phyloP scores from a whole-genome alignment of 2,329 filamentous ascomycete genomes.

The Epichloe amarillans region DNA sequence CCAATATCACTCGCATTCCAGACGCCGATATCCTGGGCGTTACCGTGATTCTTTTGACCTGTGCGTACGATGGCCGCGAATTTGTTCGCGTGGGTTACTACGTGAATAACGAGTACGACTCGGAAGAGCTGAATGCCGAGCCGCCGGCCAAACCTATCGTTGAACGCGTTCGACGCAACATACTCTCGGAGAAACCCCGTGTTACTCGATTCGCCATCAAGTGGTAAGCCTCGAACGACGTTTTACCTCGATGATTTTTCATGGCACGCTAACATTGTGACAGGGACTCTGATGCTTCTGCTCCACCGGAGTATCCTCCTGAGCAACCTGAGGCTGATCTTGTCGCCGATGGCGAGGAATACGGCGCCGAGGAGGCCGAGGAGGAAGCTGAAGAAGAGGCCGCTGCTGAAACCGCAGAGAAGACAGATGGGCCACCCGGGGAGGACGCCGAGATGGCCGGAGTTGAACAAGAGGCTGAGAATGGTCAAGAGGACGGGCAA shows the following conservation, averaged over 20 bases:
- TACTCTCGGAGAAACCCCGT: slow-evolving; percentile 91
- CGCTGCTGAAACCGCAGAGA: slow-evolving; percentile 34
- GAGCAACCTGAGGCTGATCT: slow-evolving; percentile 94
- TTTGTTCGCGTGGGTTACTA: slow-evolving; percentile 99
- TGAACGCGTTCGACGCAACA: slow-evolving; percentile 82
- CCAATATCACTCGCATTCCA: slow-evolving; percentile 80
- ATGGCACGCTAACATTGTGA: neutral
- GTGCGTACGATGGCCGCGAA: slow-evolving; percentile 90
- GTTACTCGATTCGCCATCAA: slow-evolving; percentile 98
- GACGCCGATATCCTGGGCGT: slow-evolving; percentile 93
- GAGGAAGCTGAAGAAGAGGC: slow-evolving; percentile 49
- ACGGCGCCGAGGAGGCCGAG: slow-evolving; percentile 81
- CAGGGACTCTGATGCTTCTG: slow-evolving; percentile 96
- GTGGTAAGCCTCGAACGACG: slow-evolving; percentile 50
- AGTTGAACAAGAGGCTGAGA: slow-evolving; percentile 35
- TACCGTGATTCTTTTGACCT: slow-evolving; percentile 91
- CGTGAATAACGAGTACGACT: slow-evolving; percentile 98
- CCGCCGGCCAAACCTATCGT: slow-evolving; percentile 86
- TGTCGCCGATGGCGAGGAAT: slow-evolving; percentile 71
- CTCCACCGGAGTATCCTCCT: slow-evolving; percentile 88
- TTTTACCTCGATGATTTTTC: neutral
- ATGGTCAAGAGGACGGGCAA: slow-evolving; percentile 26
- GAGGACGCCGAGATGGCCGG: slow-evolving; percentile 69
- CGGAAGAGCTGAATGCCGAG: slow-evolving; percentile 75
- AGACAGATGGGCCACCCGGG: slow-evolving; percentile 26